These are phyloP conservation scores for Alternaria atra DNA, from an alignment of 2,329 filamentous ascomycete species.

Conservation along the genomic window DNA sequence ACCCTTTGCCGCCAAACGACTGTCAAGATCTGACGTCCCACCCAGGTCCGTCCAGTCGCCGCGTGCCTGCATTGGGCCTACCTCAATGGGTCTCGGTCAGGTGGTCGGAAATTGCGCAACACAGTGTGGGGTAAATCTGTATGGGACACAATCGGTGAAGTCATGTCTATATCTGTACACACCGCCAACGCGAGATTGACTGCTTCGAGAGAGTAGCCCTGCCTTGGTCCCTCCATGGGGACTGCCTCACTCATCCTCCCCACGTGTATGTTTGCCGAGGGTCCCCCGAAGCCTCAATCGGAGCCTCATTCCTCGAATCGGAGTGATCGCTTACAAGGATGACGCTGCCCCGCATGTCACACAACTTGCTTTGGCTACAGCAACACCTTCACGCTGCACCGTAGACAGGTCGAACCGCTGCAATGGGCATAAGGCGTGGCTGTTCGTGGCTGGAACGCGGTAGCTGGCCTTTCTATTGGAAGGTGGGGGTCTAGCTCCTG, in stretches of 20 bases:
- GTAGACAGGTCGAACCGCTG: slow-evolving; percentile 13
- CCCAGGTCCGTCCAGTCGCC: background rate
- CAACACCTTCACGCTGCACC: slow-evolving; percentile 2
- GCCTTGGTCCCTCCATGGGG: no score
- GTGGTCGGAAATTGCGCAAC: slow-evolving; percentile 4
- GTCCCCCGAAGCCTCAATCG: background rate
- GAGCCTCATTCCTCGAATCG: background rate
- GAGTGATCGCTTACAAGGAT: slow-evolving; percentile 15
- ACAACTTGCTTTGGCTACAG: slow-evolving; percentile 7
- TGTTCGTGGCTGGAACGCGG: slow-evolving; percentile 20
- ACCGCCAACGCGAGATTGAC: background rate
- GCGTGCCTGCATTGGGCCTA: slow-evolving; percentile 14
- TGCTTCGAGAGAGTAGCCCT: background rate
- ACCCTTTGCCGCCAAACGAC: background rate
- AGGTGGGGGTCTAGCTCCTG: slow-evolving; percentile 26
- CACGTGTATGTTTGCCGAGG: background rate
- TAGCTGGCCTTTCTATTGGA: slow-evolving; percentile 25
- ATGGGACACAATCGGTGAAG: slow-evolving; percentile 11
- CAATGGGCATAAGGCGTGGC: slow-evolving; percentile 21
- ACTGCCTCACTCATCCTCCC: background rate
- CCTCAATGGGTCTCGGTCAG: slow-evolving; percentile 13
- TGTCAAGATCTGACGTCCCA: slow-evolving; percentile 6
- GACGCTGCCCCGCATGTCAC: slow-evolving; percentile 17
- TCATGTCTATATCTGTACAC: slow-evolving; percentile 13
- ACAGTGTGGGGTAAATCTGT: slow-evolving; percentile 18